phyloP scores from a whole-genome alignment of 495 filamentous ascomycete genomes.

The Penicillium salamii region DNA sequence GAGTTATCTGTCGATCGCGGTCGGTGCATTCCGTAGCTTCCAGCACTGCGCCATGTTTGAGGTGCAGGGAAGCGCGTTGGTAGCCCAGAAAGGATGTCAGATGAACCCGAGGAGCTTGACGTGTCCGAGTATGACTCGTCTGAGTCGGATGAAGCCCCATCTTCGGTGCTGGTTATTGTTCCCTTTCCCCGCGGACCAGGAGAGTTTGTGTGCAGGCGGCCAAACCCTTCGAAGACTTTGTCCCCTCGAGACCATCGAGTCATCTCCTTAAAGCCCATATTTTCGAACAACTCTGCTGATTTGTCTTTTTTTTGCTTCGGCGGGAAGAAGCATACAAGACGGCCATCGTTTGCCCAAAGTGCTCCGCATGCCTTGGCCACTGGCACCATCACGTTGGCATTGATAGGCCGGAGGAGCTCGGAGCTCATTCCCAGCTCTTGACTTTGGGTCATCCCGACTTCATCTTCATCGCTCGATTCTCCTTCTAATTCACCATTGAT shows the following conservation, averaged over 20 bases:
- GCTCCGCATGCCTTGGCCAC: constrained; percentile 72
- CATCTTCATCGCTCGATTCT: constrained; percentile 84
- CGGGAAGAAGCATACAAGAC: constrained; percentile 83
- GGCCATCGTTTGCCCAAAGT: constrained; percentile 72
- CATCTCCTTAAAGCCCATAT: constrained; percentile 57
- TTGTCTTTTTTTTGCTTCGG: constrained; percentile 77
- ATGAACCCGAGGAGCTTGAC: constrained; percentile 70
- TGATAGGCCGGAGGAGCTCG: constrained; percentile 52
- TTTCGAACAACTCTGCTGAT: constrained; percentile 59
- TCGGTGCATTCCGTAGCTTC: constrained; percentile 43
- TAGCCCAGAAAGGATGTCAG: constrained; percentile 49
- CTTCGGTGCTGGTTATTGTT: constrained; percentile 47
- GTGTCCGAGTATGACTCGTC: constrained; percentile 66
- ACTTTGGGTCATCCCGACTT: constrained; percentile 55
- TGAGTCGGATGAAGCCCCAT: constrained; percentile 54
- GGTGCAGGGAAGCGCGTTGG: constrained; percentile 50
- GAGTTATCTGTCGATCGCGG: constrained; percentile 52
- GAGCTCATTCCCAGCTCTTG: constrained; percentile 55
- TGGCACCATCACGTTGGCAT: constrained; percentile 74
- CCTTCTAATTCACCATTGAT: constrained; percentile 61
- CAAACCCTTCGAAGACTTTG: constrained; percentile 83
- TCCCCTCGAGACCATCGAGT: constrained; percentile 59
- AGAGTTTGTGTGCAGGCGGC: constrained; percentile 64
- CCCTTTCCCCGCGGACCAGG: constrained; percentile 48
- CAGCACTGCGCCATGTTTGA: constrained; percentile 52